Conservation (phyloP, 2,329 filamentous ascomycete genomes). For the Aureobasidium sp. region DNA sequence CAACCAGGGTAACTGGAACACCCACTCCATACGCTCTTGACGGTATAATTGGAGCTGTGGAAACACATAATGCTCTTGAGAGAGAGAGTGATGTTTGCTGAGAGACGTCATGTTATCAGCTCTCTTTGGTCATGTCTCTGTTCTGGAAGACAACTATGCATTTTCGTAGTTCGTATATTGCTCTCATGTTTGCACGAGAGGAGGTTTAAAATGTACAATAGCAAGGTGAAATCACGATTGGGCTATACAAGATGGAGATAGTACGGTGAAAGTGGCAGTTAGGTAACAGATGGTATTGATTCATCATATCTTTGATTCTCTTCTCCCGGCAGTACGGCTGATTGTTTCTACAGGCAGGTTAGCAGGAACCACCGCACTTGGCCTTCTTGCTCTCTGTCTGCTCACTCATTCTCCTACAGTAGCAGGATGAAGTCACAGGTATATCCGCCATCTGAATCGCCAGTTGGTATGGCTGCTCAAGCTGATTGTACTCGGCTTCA, state of each 20-base stretch:
- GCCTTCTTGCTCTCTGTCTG: background rate
- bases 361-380: background rate
- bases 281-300: background rate
- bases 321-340: background rate
- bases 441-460: conserved; percentile 52
- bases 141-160: too few relatives aligned
- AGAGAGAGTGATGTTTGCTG: too few relatives aligned
- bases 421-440: conserved; percentile 49
- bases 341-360: background rate
- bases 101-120: too few relatives aligned
- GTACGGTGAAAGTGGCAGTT: background rate
- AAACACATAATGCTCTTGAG: too few relatives aligned
- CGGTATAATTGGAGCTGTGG: too few relatives aligned
- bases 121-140: too few relatives aligned
- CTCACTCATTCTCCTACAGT: conserved; percentile 34
- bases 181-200: too few relatives aligned
- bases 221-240: too few relatives aligned
- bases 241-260: background rate
- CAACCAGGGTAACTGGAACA: too few relatives aligned
- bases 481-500: conserved; percentile 37
- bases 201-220: too few relatives aligned
- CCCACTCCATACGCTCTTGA: too few relatives aligned
- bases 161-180: too few relatives aligned
- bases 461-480: conserved; percentile 42
- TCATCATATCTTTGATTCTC: background rate